Percentiles rank a stretch among this genome's conserved stretches.
Evolutionary conservation across 176 grass and related monocot species (phyloP).

Genomic region (Cymbopogon citratus): DNA sequence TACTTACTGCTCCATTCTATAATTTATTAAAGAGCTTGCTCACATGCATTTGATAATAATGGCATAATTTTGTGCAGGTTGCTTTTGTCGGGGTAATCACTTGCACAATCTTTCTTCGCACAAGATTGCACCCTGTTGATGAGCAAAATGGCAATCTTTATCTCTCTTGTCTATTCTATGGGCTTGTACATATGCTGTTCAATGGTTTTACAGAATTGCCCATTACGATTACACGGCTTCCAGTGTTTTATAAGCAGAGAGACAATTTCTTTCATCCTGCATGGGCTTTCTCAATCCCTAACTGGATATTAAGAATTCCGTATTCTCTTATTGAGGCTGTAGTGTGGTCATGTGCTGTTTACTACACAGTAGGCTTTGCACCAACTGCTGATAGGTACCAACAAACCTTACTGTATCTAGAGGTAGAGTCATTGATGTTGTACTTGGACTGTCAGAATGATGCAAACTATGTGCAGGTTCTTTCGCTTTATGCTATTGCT

Average conservation of each 20-base stretch:
- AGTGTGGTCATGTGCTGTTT: slow-evolving; percentile 73
- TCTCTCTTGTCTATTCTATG: slow-evolving; percentile 68
- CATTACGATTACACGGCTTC: slow-evolving; percentile 62
- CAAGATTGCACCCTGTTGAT: slow-evolving; percentile 63
- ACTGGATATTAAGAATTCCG: slow-evolving; percentile 60
- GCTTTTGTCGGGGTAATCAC: slow-evolving; percentile 59
- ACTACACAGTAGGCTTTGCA: slow-evolving; percentile 71
- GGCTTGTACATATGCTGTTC: slow-evolving; percentile 73
- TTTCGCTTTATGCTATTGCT: slow-evolving; percentile 62
- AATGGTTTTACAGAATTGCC: slow-evolving; percentile 73
- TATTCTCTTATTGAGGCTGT: slow-evolving; percentile 62
- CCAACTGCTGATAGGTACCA: slow-evolving; percentile 48
- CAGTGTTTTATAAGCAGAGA: slow-evolving; percentile 79
- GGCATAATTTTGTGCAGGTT: slow-evolving; percentile 41
- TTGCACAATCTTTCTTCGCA: slow-evolving; percentile 63
- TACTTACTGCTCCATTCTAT: neutral
- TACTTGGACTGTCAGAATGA: neutral
- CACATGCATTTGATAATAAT: neutral
- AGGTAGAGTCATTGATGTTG: neutral
- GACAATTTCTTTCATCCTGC: slow-evolving; percentile 73
- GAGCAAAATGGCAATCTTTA: slow-evolving; percentile 57
- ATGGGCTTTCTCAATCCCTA: slow-evolving; percentile 73
- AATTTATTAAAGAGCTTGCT: neutral
- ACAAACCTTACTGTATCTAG: neutral
- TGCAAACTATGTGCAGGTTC: slow-evolving; percentile 37